Conservation (phyloP, 116 monocot species). For the Papilionanthe hybrid region DNA sequence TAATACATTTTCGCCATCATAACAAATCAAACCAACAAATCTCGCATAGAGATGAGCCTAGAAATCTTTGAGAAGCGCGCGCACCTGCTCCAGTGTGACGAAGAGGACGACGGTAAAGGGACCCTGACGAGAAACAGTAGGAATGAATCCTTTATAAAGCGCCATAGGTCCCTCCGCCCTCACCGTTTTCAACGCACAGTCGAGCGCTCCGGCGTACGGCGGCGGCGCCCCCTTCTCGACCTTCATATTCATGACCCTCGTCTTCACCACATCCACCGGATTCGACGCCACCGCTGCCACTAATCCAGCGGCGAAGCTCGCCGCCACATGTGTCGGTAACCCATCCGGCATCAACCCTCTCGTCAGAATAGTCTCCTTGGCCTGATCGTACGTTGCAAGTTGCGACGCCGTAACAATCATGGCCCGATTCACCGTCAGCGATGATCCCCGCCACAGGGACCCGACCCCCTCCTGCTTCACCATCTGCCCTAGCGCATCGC, state of each 20-base stretch:
- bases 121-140: slow-evolving; percentile 67
- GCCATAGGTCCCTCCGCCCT: slow-evolving; percentile 65
- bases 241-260: slow-evolving; percentile 48
- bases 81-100: slow-evolving; percentile 81
- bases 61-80: slow-evolving; percentile 50
- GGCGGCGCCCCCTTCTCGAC: slow-evolving; percentile 32
- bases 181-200: slow-evolving; percentile 73
- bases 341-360: slow-evolving; percentile 32
- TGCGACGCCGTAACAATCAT: slow-evolving; percentile 56
- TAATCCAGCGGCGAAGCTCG: slow-evolving; percentile 36
- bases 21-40: no score
- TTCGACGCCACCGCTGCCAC: slow-evolving; percentile 49
- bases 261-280: slow-evolving; percentile 58
- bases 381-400: slow-evolving; percentile 53
- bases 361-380: slow-evolving; percentile 30
- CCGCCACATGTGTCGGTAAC: slow-evolving; percentile 39
- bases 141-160: slow-evolving; percentile 72
- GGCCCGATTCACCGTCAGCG: slow-evolving; percentile 50
- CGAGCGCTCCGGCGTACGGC: slow-evolving; percentile 55
- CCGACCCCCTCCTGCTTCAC: slow-evolving; percentile 20
- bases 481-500: slow-evolving; percentile 36
- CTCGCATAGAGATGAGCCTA: background rate
- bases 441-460: slow-evolving; percentile 38
- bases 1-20: no score
- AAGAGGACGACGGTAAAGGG: slow-evolving; percentile 78